Percentiles rank a stretch among this genome's conserved stretches.
Conservation (phyloP, 140 eudicot species). For the Eryngium alpinum region DNA sequence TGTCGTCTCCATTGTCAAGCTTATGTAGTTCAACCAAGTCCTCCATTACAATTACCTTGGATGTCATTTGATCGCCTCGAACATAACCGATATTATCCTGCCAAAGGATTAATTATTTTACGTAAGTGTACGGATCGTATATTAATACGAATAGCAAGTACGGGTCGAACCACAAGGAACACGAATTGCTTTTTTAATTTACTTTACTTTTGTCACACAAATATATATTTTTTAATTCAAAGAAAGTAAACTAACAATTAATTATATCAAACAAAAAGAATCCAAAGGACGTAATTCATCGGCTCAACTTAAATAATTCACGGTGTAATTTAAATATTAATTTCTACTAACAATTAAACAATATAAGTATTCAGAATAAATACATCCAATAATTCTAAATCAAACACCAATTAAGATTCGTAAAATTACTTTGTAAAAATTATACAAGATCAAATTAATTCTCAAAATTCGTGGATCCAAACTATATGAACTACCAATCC, state of each 20-base stretch:
- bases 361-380: not conserved
- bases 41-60: too few species aligned
- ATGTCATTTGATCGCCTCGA: too few species aligned
- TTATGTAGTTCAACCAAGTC: too few species aligned
- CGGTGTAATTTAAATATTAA: not conserved
- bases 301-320: not conserved
- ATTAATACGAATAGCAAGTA: not conserved
- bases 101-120: too few species aligned
- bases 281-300: not conserved
- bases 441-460: too few species aligned
- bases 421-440: not conserved
- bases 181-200: not conserved
- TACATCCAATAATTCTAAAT: not conserved
- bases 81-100: too few species aligned
- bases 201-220: too few species aligned
- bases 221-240: too few species aligned
- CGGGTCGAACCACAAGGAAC: not conserved
- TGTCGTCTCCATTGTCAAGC: too few species aligned
- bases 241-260: too few species aligned
- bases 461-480: not conserved
- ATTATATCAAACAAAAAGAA: not conserved
- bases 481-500: not conserved
- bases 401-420: not conserved
- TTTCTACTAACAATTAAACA: not conserved
- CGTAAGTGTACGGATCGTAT: not conserved